Conservation (phyloP, 306 rosid genomes). For the Trifolium dubium region DNA sequence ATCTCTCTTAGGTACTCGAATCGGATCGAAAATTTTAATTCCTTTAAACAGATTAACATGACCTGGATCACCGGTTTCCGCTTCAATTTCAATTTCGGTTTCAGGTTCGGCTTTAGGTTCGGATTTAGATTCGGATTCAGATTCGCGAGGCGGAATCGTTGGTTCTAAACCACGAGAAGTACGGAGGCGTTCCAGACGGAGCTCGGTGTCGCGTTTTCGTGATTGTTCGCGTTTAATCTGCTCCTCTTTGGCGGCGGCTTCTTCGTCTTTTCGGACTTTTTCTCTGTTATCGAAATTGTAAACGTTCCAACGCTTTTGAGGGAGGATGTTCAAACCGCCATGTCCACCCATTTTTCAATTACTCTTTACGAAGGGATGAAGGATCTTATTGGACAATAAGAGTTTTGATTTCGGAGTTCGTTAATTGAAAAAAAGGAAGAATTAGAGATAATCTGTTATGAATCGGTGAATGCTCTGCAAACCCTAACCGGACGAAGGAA, state of each 20-base stretch:
- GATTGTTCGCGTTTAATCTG: conserved; percentile 84
- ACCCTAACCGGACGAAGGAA: conserved; percentile 18
- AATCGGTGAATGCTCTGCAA: not conserved
- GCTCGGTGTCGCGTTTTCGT: conserved; percentile 72
- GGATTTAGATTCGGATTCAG: conserved; percentile 5
- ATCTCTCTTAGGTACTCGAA: conserved; percentile 48
- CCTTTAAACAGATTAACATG: conserved; percentile 89
- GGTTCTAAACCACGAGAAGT: conserved; percentile 70
- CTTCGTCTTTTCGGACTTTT: conserved; percentile 86
- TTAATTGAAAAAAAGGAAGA: not conserved
- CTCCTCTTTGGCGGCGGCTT: conserved; percentile 88
- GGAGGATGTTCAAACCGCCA: conserved; percentile 91
- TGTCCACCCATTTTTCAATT: conserved; percentile 77
- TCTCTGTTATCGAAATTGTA: conserved; percentile 88
- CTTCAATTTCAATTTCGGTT: conserved; percentile 19
- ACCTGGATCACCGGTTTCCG: conserved; percentile 45
- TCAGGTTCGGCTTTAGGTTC: conserved; percentile 36
- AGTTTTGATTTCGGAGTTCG: not conserved
- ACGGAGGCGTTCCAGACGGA: conserved; percentile 78
- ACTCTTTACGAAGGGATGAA: conserved; percentile 1
- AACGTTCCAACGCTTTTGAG: conserved; percentile 97
- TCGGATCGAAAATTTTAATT: conserved; percentile 78
- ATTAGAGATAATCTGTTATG: not conserved
- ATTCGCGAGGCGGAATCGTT: conserved; percentile 24
- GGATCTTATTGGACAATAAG: not conserved